A percentile compares a stretch with the other conserved stretches of the same genome.
These are phyloP conservation scores for Clausena lansium DNA, from an alignment of 345 rosid species.

Conservation along the genomic window DNA sequence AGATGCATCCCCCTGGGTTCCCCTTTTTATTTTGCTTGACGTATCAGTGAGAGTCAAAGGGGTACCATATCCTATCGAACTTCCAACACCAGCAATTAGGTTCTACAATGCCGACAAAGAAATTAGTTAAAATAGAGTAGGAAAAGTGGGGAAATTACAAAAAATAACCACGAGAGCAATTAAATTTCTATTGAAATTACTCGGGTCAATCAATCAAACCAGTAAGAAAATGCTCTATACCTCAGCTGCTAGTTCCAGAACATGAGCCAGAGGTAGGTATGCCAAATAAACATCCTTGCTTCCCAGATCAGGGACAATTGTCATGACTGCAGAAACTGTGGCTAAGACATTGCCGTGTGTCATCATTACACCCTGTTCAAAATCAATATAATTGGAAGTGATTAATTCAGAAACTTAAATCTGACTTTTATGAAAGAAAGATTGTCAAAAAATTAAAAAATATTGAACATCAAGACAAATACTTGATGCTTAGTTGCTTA, in stretches of 20 bases:
- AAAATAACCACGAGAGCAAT: background rate
- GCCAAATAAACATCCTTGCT: constrained; percentile 83
- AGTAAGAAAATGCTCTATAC: constrained; percentile 31
- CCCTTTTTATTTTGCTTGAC: constrained; percentile 83
- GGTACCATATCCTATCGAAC: constrained; percentile 92
- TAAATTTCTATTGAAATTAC: background rate
- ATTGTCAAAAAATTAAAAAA: background rate
- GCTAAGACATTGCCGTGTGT: constrained; percentile 95
- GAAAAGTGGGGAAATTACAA: background rate
- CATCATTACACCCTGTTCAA: constrained; percentile 97
- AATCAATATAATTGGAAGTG: constrained; percentile 2
- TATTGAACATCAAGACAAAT: background rate
- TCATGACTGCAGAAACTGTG: constrained; percentile 87
- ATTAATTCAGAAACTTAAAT: constrained; percentile 1
- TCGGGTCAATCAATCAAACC: background rate
- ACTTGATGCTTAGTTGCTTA: background rate
- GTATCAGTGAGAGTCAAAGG: constrained; percentile 97
- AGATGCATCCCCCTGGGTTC: constrained; percentile 90
- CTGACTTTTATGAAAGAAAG: background rate
- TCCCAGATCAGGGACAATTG: constrained; percentile 85
- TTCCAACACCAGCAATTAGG: constrained; percentile 78
- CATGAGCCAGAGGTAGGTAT: constrained; percentile 90
- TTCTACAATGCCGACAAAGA: constrained; percentile 46
- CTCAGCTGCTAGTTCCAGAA: constrained; percentile 98
- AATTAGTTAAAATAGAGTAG: constrained; percentile 12